Evolutionary conservation across 805 yeast genomes (phyloP).

Genomic region (Lachancea meyersii): DNA sequence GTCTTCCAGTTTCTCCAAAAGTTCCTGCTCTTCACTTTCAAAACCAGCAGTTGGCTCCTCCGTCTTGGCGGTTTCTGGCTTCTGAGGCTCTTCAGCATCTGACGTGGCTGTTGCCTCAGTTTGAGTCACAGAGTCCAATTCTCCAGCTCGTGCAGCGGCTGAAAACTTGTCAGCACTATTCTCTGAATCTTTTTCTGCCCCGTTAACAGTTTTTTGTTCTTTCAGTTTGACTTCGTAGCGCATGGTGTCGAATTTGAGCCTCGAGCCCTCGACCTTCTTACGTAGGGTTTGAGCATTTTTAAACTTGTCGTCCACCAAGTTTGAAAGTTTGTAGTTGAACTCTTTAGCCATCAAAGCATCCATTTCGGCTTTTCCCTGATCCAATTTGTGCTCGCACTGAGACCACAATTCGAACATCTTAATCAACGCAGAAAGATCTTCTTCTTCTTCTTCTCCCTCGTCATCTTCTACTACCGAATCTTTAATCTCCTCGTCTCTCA

Average conservation of each 20-base stretch:
- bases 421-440: not conserved
- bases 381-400: constrained; percentile 53
- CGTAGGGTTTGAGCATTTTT: constrained; percentile 55
- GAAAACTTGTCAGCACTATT: too few species aligned
- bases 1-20: constrained; percentile 60
- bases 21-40: constrained; percentile 33
- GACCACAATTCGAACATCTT: constrained; percentile 42
- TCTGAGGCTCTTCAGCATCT: not conserved
- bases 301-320: constrained; percentile 51
- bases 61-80: constrained; percentile 7
- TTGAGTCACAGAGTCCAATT: too few species aligned
- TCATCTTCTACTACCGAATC: constrained; percentile 33
- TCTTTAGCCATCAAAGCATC: constrained; percentile 56
- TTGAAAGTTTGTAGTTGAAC: constrained; percentile 51
- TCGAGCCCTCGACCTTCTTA: constrained; percentile 60
- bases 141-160: not conserved
- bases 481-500: constrained; percentile 21
- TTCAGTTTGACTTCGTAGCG: constrained; percentile 48
- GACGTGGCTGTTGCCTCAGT: not conserved
- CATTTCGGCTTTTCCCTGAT: constrained; percentile 62
- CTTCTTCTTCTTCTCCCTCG: constrained; percentile 40
- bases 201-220: constrained; percentile 24
- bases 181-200: too few species aligned
- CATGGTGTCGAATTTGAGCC: constrained; percentile 63
- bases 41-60: constrained; percentile 17